phyloP scores from a whole-genome alignment of 768 basidiomycete genomes.

The Arthromyces matolae region DNA sequence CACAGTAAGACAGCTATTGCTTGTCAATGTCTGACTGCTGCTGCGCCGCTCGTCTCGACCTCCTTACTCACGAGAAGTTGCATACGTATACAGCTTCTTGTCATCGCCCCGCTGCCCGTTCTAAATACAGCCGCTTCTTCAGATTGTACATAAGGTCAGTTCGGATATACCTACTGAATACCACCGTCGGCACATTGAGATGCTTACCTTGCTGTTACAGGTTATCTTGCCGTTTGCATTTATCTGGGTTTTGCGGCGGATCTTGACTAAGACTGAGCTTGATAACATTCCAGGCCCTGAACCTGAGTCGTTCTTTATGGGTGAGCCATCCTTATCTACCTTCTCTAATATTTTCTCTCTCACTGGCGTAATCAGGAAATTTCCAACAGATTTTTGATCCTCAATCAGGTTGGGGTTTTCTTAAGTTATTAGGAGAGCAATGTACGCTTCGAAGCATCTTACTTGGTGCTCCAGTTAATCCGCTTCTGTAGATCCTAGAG shows the following conservation, averaged over 20 bases:
- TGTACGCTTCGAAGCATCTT: slow-evolving; percentile 4
- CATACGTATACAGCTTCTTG: not conserved
- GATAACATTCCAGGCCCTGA: slow-evolving; percentile 34
- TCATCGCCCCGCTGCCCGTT: slow-evolving; percentile 1
- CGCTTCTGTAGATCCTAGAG: slow-evolving; percentile 1
- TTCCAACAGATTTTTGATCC: slow-evolving; percentile 14
- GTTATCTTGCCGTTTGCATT: slow-evolving; percentile 4
- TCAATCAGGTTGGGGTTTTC: slow-evolving; percentile 16
- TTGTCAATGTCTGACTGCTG: no score
- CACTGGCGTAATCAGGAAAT: slow-evolving; percentile 16
- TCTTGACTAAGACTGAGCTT: slow-evolving; percentile 21
- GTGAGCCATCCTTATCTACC: slow-evolving; percentile 11
- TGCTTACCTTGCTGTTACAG: slow-evolving; percentile 4
- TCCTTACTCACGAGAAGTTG: not conserved
- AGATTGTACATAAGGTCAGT: not conserved
- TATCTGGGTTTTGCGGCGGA: slow-evolving; percentile 12
- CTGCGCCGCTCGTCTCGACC: no score
- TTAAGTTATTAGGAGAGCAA: slow-evolving; percentile 6
- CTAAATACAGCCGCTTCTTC: not conserved
- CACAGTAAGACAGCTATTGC: no score
- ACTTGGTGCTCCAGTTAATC: not conserved
- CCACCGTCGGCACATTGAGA: not conserved
- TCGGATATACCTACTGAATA: not conserved
- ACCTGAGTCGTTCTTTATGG: slow-evolving; percentile 26
- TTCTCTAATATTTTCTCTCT: not conserved